A percentile compares a stretch with the other conserved stretches of the same genome.
Evolutionary conservation across 108 stramenopile genomes (phyloP).

Genomic region (Cyclostephanos tholiformis): DNA sequence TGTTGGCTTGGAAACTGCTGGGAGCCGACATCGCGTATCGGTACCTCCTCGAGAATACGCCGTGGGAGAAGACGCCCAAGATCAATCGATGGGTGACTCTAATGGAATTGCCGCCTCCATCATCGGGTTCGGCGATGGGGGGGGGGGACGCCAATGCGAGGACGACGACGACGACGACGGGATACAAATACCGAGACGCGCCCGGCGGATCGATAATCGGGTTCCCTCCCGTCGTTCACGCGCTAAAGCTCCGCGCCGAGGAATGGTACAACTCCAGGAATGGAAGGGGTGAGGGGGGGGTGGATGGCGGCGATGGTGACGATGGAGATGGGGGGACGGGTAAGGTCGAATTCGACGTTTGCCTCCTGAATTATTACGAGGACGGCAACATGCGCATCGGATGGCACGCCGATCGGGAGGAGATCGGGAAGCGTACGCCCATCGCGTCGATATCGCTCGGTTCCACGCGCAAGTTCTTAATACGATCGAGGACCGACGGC

Average conservation of each 20-base stretch:
- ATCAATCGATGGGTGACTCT: conserved; percentile 78
- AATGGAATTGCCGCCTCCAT: conserved; percentile 34
- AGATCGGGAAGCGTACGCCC: conserved; percentile 67
- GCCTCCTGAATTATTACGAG: conserved; percentile 74
- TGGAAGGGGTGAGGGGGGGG: not conserved
- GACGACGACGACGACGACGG: not conserved
- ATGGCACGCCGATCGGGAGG: conserved; percentile 80
- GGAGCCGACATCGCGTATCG: conserved; percentile 52
- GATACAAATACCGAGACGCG: conserved; percentile 61
- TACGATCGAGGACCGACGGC: conserved; percentile 62
- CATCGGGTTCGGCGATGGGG: too few relatives aligned
- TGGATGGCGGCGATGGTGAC: too few relatives aligned
- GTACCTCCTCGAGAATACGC: conserved; percentile 50
- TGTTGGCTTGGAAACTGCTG: too few relatives aligned
- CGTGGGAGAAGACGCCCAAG: conserved; percentile 72
- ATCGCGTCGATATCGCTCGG: conserved; percentile 71
- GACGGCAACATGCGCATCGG: conserved; percentile 67
- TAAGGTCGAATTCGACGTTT: conserved; percentile 66
- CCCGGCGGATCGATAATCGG: conserved; percentile 43
- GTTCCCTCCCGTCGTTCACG: conserved; percentile 29
- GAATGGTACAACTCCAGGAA: conserved; percentile 59
- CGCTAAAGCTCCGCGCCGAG: conserved; percentile 45
- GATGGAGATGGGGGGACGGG: not conserved
- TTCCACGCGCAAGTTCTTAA: conserved; percentile 53
- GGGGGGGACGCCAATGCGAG: conserved; percentile 3